phyloP scores from a whole-genome alignment of 352 stramenopile genomes.

The Phytophthora tentaculata region DNA sequence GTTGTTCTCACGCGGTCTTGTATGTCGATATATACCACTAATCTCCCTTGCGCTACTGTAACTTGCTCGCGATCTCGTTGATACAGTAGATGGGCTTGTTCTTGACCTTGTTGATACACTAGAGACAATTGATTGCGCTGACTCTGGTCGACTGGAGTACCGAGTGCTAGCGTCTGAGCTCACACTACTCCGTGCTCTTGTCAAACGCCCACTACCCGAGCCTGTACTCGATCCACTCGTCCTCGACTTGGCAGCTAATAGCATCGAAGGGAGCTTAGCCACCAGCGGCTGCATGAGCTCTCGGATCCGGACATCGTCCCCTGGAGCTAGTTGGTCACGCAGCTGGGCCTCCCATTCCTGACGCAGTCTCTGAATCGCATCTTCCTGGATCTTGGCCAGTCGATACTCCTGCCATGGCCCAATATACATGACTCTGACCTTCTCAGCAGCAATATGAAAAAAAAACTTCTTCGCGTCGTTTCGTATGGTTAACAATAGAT shows the following conservation, averaged over 20 bases:
- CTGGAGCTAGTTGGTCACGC: conserved; percentile 49
- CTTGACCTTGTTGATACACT: conserved; percentile 19
- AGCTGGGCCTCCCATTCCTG: conserved; percentile 73
- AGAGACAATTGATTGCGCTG: conserved; percentile 28
- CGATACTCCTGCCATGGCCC: conserved; percentile 88
- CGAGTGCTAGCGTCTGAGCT: conserved; percentile 22
- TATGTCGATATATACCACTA: conserved; percentile 10
- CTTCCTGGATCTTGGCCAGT: conserved; percentile 84
- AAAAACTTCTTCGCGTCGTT: conserved; percentile 18
- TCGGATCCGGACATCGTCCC: conserved; percentile 63
- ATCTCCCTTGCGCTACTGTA: neutral
- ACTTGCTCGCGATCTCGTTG: conserved; percentile 15
- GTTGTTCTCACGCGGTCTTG: conserved; percentile 43
- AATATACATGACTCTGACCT: conserved; percentile 73
- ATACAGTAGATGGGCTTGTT: conserved; percentile 31
- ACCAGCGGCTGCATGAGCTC: conserved; percentile 84
- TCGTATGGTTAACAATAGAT: conserved; percentile 34
- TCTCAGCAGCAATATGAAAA: conserved; percentile 5
- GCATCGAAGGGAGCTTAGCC: conserved; percentile 68
- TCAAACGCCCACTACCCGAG: conserved; percentile 9
- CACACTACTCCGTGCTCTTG: conserved; percentile 2
- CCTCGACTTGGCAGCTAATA: conserved; percentile 56
- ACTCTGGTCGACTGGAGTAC: conserved; percentile 34
- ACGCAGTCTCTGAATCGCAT: conserved; percentile 71
- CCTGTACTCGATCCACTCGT: conserved; percentile 7